These are phyloP conservation scores for Bruguiera sexangula DNA, from an alignment of 345 rosid genomes.

Conservation along the genomic window DNA sequence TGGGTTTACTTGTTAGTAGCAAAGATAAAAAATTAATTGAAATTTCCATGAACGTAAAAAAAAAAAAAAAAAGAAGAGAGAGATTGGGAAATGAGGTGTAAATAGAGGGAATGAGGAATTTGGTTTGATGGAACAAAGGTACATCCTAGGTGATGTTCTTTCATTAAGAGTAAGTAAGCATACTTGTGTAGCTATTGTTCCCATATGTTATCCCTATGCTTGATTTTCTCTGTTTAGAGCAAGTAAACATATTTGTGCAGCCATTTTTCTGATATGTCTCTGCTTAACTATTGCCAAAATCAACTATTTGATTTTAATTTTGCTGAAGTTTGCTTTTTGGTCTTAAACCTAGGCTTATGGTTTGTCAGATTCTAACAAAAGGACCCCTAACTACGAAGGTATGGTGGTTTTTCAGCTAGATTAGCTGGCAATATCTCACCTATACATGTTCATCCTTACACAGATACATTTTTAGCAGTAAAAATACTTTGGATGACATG, in stretches of 20 bases:
- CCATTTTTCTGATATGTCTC: not conserved
- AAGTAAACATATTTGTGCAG: not conserved
- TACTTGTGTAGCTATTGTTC: too few species aligned
- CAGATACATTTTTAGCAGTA: not conserved
- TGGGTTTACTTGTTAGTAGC: too few species aligned
- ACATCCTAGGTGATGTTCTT: too few species aligned
- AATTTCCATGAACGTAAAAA: too few species aligned
- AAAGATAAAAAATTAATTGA: too few species aligned
- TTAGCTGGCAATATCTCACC: not conserved
- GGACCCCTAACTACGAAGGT: conserved; percentile 29
- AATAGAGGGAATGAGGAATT: too few species aligned
- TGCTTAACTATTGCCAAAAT: not conserved
- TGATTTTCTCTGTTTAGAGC: too few species aligned
- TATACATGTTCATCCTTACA: not conserved
- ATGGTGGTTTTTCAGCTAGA: not conserved
- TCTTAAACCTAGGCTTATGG: conserved; percentile 30
- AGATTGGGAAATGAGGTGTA: too few species aligned
- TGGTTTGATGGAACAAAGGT: too few species aligned
- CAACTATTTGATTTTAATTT: not conserved
- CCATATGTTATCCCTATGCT: too few species aligned
- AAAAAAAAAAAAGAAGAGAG: too few species aligned
- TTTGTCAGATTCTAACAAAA: conserved; percentile 17
- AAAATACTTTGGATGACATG: not conserved
- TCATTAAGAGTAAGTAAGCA: too few species aligned
- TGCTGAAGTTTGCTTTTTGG: conserved; percentile 4